phyloP scores from a whole-genome alignment of 192 early-diverging fungal species.

The Rhizophagus sp. region DNA sequence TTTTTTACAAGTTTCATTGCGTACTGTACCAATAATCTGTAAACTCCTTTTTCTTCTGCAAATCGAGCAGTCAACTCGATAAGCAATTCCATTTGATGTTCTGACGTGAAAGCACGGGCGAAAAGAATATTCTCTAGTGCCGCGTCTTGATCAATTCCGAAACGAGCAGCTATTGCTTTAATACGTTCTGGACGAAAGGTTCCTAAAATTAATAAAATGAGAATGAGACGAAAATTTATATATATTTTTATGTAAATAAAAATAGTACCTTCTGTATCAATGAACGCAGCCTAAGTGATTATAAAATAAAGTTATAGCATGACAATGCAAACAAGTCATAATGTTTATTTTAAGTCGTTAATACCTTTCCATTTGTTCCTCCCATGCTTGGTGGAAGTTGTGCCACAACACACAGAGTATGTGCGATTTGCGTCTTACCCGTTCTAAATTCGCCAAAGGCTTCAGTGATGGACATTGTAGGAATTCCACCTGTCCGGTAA shows the following conservation, averaged over 20 bases:
- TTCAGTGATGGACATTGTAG: slow-evolving; percentile 83
- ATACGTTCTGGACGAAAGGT: slow-evolving; percentile 86
- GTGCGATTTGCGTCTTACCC: slow-evolving; percentile 82
- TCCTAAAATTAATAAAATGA: slow-evolving; percentile 36
- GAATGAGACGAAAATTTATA: neutral
- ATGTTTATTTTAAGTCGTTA: neutral
- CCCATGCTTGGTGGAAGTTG: slow-evolving; percentile 74
- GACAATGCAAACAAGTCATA: neutral
- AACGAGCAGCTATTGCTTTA: slow-evolving; percentile 69
- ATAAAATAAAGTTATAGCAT: neutral
- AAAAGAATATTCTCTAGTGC: slow-evolving; percentile 77
- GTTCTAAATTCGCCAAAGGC: slow-evolving; percentile 88
- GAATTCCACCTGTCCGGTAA: slow-evolving; percentile 62
- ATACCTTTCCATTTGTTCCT: slow-evolving; percentile 75
- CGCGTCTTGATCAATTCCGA: slow-evolving; percentile 59
- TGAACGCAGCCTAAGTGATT: slow-evolving; percentile 32
- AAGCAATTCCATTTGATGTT: slow-evolving; percentile 83
- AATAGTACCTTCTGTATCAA: slow-evolving; percentile 47
- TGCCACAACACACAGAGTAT: slow-evolving; percentile 75
- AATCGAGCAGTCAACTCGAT: slow-evolving; percentile 70
- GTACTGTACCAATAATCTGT: slow-evolving; percentile 51
- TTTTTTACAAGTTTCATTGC: neutral
- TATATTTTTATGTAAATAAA: neutral
- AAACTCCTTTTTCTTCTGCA: slow-evolving; percentile 65
- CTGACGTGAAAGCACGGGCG: slow-evolving; percentile 81